Conservation (phyloP, 2,329 filamentous ascomycete species). For the Diaporthe amygdali region DNA sequence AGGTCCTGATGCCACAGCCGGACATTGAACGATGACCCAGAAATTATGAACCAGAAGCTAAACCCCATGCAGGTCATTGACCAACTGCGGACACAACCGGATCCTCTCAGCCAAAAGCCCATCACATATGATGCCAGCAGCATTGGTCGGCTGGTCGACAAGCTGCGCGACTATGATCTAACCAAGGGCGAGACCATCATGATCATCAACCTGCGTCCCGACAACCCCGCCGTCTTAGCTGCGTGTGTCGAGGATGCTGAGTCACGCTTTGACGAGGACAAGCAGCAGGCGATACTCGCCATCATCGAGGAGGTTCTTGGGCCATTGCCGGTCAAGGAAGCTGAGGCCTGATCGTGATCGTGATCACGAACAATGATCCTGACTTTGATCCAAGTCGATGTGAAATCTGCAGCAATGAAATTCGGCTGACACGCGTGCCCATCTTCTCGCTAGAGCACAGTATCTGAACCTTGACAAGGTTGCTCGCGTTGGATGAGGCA, state of each 20-base stretch:
- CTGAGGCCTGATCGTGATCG: slow-evolving; percentile 20
- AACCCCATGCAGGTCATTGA: slow-evolving; percentile 56
- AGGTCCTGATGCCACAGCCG: slow-evolving; percentile 27
- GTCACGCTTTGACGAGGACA: slow-evolving; percentile 61
- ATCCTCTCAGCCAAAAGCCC: slow-evolving; percentile 61
- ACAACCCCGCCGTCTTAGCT: slow-evolving; percentile 61
- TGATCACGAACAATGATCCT: neutral
- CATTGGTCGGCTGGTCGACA: slow-evolving; percentile 59
- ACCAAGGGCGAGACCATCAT: slow-evolving; percentile 73
- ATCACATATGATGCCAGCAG: slow-evolving; percentile 57
- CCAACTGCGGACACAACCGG: slow-evolving; percentile 61
- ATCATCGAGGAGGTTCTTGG: slow-evolving; percentile 65
- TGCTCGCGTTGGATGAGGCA: neutral
- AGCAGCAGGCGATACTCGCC: slow-evolving; percentile 63
- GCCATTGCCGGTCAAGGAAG: slow-evolving; percentile 41
- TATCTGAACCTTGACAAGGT: no score
- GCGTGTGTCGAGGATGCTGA: slow-evolving; percentile 70
- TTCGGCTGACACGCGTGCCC: neutral
- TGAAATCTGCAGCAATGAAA: neutral
- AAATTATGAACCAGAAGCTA: slow-evolving; percentile 13
- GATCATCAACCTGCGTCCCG: slow-evolving; percentile 70
- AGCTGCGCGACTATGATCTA: slow-evolving; percentile 61
- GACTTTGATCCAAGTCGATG: neutral
- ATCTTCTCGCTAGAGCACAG: neutral
- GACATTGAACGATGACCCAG: neutral